A percentile compares a stretch with the other conserved stretches of the same genome.
phyloP scores from a whole-genome alignment of 2,329 filamentous ascomycete genomes.

The Exophiala dermatitidis region DNA sequence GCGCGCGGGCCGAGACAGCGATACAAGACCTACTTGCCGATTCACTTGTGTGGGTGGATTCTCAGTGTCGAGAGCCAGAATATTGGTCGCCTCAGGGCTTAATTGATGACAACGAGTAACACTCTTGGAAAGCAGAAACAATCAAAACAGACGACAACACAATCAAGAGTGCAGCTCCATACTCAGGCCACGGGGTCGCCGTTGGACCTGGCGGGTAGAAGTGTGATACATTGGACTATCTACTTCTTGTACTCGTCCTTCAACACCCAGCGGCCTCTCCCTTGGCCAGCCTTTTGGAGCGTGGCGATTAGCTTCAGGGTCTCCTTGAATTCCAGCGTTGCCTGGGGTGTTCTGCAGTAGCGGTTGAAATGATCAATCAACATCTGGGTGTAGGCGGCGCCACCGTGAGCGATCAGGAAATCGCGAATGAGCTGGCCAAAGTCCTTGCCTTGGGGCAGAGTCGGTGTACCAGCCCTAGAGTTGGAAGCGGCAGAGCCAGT shows the following conservation, averaged over 20 bases:
- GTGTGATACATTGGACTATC: neutral
- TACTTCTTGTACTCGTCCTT: constrained; percentile 48
- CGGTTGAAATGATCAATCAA: constrained; percentile 84
- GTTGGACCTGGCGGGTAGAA: neutral
- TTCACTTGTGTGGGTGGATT: constrained; percentile 90
- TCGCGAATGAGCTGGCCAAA: constrained; percentile 67
- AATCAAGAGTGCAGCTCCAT: neutral
- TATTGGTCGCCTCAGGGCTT: constrained; percentile 64
- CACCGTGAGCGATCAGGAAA: constrained; percentile 71
- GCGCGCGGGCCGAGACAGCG: constrained; percentile 76
- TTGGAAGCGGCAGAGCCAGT: constrained; percentile 15
- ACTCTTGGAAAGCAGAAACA: neutral
- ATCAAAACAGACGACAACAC: neutral
- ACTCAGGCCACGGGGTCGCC: no score
- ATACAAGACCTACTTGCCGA: constrained; percentile 84
- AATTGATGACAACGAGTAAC: constrained; percentile 37
- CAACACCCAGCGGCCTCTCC: constrained; percentile 51
- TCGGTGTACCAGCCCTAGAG: constrained; percentile 29
- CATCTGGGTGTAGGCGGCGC: constrained; percentile 72
- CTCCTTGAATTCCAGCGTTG: constrained; percentile 72
- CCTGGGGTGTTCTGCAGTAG: constrained; percentile 61
- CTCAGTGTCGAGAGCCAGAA: constrained; percentile 76
- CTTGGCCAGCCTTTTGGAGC: constrained; percentile 52
- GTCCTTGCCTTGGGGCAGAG: constrained; percentile 47
- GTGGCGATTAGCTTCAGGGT: constrained; percentile 70